Base-by-base conservation (phyloP, 2,329 filamentous ascomycete genomes). In the Exophiala spinifera region DNA sequence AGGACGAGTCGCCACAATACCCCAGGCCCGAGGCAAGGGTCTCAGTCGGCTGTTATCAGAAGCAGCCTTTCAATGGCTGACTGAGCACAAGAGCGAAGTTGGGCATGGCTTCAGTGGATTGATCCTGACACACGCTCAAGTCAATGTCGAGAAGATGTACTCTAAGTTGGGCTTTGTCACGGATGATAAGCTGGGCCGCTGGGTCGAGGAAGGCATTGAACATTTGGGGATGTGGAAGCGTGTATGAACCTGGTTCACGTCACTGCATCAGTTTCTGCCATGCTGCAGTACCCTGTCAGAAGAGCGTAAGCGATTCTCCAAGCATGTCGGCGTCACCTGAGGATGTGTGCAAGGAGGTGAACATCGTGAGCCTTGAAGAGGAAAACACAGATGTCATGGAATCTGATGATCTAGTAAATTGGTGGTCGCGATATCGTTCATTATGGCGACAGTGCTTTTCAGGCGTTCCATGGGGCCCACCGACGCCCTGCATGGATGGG, bases 201-300 rank as follows among this genome's bases (percentile, higher is more conserved):
- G 91, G 90, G 77, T 79, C 58, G 91, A 96, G 70, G 90, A 94
- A 66, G 89, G 87, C 3, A 92, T 96, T 51, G 77, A 81, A 61
- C 90, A 96, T 74, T 79, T 95, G 15, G 91, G 88, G 56, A 95
- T 96, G 91, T 95, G 82, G 79, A 79, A 72, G 69, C 61, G 70
- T 50, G 49, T 74, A n/a, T 51, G 59, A 17, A 19, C n/a, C 36
- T 21, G 19, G 25, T 39, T 36, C 10, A 15, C 14, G 11, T 31
- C 11, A 31, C 11, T 31, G 28, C 28, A 10, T 31, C 4, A 31
- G 10, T 10, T 31, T 31, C 28, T 31, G 8, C 28, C 28, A 10
- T 11, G 28, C 28, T 31, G 28, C 3, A 11, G 6, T 31, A 10
- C 28, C 28, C 8, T 5, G 28, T 31, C 28, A 31, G 28, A 6